Evolutionary conservation across 192 early-diverging fungal species (phyloP).

Genomic region (Backusella mclennaniae): DNA sequence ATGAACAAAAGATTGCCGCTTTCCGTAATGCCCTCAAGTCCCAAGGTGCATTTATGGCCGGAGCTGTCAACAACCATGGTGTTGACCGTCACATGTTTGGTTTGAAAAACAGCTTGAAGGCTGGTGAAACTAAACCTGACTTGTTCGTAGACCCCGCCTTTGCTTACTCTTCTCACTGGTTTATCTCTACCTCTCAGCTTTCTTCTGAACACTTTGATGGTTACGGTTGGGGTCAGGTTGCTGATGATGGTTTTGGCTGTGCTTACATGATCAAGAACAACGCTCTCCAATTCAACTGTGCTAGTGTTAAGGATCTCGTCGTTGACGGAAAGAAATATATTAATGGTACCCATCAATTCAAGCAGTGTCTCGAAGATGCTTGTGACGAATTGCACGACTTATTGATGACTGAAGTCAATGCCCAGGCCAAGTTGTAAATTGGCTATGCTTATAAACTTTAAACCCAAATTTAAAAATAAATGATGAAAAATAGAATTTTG

Average conservation of each 20-base stretch:
- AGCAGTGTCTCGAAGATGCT: slow-evolving; percentile 84
- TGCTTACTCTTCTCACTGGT: slow-evolving; percentile 82
- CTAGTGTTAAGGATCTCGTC: slow-evolving; percentile 58
- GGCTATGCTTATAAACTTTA: background rate
- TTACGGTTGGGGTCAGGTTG: slow-evolving; percentile 88
- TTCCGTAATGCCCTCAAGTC: slow-evolving; percentile 73
- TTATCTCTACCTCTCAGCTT: slow-evolving; percentile 90
- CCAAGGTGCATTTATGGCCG: slow-evolving; percentile 80
- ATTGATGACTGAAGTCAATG: slow-evolving; percentile 55
- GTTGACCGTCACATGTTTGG: slow-evolving; percentile 91
- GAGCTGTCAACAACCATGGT: slow-evolving; percentile 78
- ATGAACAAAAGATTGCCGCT: slow-evolving; percentile 61
- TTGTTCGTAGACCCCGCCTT: slow-evolving; percentile 89
- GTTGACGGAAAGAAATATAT: slow-evolving; percentile 52
- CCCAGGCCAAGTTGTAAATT: slow-evolving; percentile 68
- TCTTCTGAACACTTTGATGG: slow-evolving; percentile 90
- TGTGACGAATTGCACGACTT: slow-evolving; percentile 81
- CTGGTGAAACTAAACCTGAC: slow-evolving; percentile 74
- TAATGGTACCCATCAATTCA: slow-evolving; percentile 61
- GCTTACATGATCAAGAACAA: slow-evolving; percentile 94
- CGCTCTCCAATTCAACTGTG: slow-evolving; percentile 87
- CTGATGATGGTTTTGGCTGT: slow-evolving; percentile 88
- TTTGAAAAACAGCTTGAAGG: slow-evolving; percentile 73
- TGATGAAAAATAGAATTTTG: background rate
- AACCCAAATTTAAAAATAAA: background rate